Percentiles rank a stretch among this genome's conserved stretches.
Evolutionary conservation across 2,329 filamentous ascomycete species (phyloP).

Genomic region (Leptographium galeiforme): DNA sequence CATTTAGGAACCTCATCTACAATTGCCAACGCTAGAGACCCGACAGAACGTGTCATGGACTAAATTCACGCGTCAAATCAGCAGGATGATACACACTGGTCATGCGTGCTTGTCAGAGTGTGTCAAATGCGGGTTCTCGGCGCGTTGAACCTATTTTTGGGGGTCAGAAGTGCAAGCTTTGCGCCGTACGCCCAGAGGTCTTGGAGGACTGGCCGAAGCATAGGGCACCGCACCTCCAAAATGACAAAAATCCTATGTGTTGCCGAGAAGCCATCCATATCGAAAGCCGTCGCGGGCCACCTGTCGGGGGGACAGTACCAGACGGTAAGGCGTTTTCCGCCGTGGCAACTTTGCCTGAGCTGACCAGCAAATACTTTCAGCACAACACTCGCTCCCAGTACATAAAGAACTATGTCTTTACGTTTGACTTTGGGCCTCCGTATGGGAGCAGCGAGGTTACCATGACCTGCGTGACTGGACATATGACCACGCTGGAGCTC

Average conservation of each 20-base stretch:
- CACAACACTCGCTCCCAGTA: constrained; percentile 57
- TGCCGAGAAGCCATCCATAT: constrained; percentile 73
- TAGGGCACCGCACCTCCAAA: constrained; percentile 6
- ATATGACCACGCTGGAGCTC: constrained; percentile 75
- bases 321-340: constrained; percentile 40
- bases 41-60: not conserved
- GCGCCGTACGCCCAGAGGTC: not conserved
- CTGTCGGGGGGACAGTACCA: constrained; percentile 63
- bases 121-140: not conserved
- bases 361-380: constrained; percentile 27
- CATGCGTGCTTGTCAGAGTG: not conserved
- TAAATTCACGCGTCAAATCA: constrained; percentile 3
- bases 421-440: constrained; percentile 67
- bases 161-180: not conserved
- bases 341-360: not conserved
- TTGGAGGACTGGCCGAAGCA: not conserved
- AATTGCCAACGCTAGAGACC: not conserved
- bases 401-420: constrained; percentile 90
- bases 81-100: not conserved
- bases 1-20: not conserved
- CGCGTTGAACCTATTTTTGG: not conserved
- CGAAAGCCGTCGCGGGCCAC: constrained; percentile 84
- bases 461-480: constrained; percentile 88
- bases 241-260: constrained; percentile 44
- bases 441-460: constrained; percentile 78